These are phyloP conservation scores for Penicillium coprophilum DNA, from an alignment of 495 filamentous ascomycete species.

Conservation along the genomic window DNA sequence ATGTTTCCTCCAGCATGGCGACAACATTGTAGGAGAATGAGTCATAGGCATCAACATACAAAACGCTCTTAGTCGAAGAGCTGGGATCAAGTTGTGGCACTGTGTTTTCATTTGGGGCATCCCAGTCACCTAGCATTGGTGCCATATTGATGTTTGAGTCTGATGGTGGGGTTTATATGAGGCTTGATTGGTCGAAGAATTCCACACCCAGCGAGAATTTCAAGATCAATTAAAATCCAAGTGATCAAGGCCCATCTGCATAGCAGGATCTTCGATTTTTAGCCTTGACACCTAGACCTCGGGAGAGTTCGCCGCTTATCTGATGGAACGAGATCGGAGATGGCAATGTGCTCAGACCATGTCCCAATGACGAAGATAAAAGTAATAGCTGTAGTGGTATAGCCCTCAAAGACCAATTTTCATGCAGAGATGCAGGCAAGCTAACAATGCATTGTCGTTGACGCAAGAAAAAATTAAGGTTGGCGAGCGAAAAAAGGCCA, in stretches of 20 bases:
- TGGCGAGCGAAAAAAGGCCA: conserved; percentile 18
- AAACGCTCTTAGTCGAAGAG: conserved; percentile 49
- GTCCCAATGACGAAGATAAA: neutral
- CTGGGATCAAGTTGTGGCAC: neutral
- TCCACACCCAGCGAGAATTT: neutral
- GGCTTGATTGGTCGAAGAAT: neutral
- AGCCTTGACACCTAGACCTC: neutral
- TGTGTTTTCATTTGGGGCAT: conserved; percentile 6
- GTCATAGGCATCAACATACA: conserved; percentile 93
- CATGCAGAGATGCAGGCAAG: neutral
- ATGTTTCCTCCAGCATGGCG: conserved; percentile 64
- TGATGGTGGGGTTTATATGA: neutral
- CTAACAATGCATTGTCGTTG: conserved; percentile 25
- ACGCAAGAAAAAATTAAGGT: conserved; percentile 26
- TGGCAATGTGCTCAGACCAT: neutral
- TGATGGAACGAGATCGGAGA: neutral
- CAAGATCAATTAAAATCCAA: neutral
- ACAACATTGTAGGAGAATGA: conserved; percentile 95
- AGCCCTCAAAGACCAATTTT: neutral
- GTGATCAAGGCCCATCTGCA: neutral
- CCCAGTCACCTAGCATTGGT: conserved; percentile 37
- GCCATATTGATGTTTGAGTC: conserved; percentile 29
- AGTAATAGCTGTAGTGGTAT: neutral
- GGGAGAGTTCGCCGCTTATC: conserved; percentile 2
- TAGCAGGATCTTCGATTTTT: neutral